Evolutionary conservation across 495 filamentous ascomycete species (phyloP).

Genomic region (Penicillium salamii): DNA sequence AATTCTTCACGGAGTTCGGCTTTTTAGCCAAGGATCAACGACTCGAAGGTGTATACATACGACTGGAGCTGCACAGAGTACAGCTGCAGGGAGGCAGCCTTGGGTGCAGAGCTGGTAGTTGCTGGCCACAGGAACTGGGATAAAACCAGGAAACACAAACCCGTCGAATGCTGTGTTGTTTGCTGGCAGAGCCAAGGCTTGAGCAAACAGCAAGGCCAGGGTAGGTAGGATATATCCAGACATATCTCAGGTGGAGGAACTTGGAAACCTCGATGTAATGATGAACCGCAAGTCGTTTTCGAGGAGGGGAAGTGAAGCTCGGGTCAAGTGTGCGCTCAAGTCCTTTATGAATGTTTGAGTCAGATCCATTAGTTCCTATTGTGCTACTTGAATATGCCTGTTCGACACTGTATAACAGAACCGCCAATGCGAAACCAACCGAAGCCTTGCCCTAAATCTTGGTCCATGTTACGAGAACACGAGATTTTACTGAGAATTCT

Average conservation of each 20-base stretch:
- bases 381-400: not conserved
- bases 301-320: no score
- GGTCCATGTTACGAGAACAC: no score
- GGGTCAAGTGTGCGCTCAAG: not conserved
- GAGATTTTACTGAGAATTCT: no score
- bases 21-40: not conserved
- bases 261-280: no score
- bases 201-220: not conserved
- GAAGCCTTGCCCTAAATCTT: no score
- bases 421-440: no score
- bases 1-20: not conserved
- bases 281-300: no score
- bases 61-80: not conserved
- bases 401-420: not conserved
- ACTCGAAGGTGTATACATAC: not conserved
- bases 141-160: not conserved
- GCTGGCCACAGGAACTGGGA: not conserved
- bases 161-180: not conserved
- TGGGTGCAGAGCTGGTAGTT: slow-evolving; percentile 1
- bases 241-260: not conserved
- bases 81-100: not conserved
- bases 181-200: not conserved
- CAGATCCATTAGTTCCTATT: not conserved
- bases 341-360: not conserved
- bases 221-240: not conserved